Evolutionary conservation across 352 stramenopile genomes (phyloP).

Genomic region (Pythium folliculosum): DNA sequence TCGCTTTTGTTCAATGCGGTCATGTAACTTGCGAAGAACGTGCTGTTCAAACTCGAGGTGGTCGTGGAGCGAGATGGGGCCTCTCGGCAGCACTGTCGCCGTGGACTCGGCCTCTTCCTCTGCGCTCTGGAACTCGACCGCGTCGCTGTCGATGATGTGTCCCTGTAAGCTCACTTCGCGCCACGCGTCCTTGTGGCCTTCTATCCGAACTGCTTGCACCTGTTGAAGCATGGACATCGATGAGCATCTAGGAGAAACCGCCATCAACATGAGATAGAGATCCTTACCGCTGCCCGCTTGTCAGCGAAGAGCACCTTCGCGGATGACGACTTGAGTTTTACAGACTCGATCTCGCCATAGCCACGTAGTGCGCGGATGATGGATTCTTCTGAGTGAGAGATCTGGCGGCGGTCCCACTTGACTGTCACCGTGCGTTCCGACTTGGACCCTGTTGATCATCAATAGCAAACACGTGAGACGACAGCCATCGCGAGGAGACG

Average conservation of each 20-base stretch:
- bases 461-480: background rate
- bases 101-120: constrained; percentile 15
- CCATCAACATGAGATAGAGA: background rate
- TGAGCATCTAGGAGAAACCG: background rate
- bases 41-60: constrained; percentile 56
- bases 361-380: constrained; percentile 54
- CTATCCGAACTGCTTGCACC: constrained; percentile 61
- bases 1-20: constrained; percentile 39
- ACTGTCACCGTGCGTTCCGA: constrained; percentile 75
- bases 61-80: constrained; percentile 52
- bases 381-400: constrained; percentile 78
- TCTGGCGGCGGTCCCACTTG: constrained; percentile 71
- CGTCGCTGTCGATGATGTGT: constrained; percentile 68
- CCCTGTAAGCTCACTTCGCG: constrained; percentile 71
- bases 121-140: constrained; percentile 12
- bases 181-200: constrained; percentile 73
- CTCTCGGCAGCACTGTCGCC: constrained; percentile 32
- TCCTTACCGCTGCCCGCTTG: constrained; percentile 42
- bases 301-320: constrained; percentile 65
- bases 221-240: constrained; percentile 20
- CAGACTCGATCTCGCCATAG: constrained; percentile 66
- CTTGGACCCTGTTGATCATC: constrained; percentile 33
- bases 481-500: background rate
- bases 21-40: constrained; percentile 53
- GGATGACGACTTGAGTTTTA: constrained; percentile 73